Evolutionary conservation across 495 filamentous ascomycete species (phyloP).

Genomic region (Alectoria sarmentosa): DNA sequence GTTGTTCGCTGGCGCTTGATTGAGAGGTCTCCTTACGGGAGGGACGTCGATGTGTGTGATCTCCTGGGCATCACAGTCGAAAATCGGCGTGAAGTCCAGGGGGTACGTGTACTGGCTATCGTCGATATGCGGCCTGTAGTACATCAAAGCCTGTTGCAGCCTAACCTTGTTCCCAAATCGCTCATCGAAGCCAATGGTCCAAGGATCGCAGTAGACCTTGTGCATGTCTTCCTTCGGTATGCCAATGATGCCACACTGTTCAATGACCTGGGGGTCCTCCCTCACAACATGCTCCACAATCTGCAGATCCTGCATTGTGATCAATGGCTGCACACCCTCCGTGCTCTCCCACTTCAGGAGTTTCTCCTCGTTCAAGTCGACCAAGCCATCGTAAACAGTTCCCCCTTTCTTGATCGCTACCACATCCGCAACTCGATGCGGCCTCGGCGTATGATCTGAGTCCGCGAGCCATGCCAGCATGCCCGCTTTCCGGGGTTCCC

Average conservation of each 20-base stretch:
- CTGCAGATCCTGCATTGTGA: constrained; percentile 92
- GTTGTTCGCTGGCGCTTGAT: constrained; percentile 66
- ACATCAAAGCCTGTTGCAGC: constrained; percentile 91
- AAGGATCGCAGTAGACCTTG: constrained; percentile 89
- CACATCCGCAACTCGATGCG: constrained; percentile 70
- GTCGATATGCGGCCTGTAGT: constrained; percentile 82
- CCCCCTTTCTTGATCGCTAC: constrained; percentile 77
- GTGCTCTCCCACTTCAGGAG: constrained; percentile 70
- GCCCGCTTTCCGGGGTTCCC: constrained; percentile 79
- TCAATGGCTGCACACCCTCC: constrained; percentile 80
- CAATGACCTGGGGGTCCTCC: constrained; percentile 81
- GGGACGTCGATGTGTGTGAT: constrained; percentile 90
- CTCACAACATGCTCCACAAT: constrained; percentile 76
- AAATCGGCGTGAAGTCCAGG: constrained; percentile 92
- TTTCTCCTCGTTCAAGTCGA: constrained; percentile 65
- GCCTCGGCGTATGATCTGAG: constrained; percentile 53
- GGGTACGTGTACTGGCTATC: constrained; percentile 89
- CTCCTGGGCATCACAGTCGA: constrained; percentile 71
- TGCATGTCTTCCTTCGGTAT: constrained; percentile 81
- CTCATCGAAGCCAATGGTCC: constrained; percentile 95
- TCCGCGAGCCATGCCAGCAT: constrained; percentile 77
- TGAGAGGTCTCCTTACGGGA: constrained; percentile 68
- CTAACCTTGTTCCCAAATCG: constrained; percentile 74
- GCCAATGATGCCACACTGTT: constrained; percentile 84
- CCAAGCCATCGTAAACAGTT: constrained; percentile 78